Conservation (phyloP, 371 early-diverging fungal genomes). For the Mortierella polycephala region DNA sequence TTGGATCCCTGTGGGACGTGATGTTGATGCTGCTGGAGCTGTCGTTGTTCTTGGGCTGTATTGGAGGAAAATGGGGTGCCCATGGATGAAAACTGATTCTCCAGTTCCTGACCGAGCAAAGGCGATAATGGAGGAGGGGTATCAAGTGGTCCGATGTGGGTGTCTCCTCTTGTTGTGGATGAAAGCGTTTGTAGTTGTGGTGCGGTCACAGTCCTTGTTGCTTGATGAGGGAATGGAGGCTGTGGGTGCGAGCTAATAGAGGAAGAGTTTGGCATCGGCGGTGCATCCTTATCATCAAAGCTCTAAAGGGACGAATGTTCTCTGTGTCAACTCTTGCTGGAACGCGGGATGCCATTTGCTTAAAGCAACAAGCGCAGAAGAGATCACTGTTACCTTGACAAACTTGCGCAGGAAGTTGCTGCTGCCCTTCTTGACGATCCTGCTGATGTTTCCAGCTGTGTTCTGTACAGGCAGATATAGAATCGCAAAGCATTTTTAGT, state of each 20-base stretch:
- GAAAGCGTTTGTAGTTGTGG: conserved; percentile 21
- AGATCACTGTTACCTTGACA: conserved; percentile 29
- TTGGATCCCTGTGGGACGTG: conserved; percentile 1
- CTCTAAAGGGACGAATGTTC: conserved; percentile 6
- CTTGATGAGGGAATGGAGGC: background rate
- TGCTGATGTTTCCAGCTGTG: conserved; percentile 37
- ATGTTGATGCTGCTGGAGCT: conserved; percentile 7
- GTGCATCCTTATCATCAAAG: conserved; percentile 52
- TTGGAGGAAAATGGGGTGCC: background rate
- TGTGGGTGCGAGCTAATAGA: conserved; percentile 3
- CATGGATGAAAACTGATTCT: conserved; percentile 7
- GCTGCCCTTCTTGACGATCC: conserved; percentile 49
- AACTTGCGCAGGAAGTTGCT: conserved; percentile 47
- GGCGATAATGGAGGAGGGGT: conserved; percentile 44
- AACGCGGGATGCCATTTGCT: background rate
- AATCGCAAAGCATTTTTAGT: background rate
- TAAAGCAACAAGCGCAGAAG: background rate
- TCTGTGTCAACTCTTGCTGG: background rate
- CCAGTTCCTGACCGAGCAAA: conserved; percentile 30
- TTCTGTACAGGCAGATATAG: conserved; percentile 12
- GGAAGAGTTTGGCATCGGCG: conserved; percentile 33
- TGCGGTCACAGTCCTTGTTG: conserved; percentile 5
- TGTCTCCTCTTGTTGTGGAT: background rate
- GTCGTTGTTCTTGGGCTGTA: background rate
- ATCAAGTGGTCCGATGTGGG: conserved; percentile 32